Evolutionary conservation across 257 asterid species (phyloP).

Genomic region (Nicotiana noctiflora): DNA sequence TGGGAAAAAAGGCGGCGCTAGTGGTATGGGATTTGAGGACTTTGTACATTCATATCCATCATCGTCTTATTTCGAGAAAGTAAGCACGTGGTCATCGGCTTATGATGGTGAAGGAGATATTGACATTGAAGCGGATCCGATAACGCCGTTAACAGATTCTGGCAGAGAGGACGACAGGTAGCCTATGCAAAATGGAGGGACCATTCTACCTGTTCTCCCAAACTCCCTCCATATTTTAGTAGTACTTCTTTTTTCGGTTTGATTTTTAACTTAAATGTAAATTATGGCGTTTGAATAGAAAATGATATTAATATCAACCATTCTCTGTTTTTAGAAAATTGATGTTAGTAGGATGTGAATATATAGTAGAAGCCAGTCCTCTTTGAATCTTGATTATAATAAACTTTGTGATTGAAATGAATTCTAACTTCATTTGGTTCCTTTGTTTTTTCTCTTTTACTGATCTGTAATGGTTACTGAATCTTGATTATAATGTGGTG

Average conservation of each 20-base stretch:
- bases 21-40: slow-evolving; percentile 19
- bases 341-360: not conserved
- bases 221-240: not conserved
- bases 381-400: not conserved
- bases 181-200: not conserved
- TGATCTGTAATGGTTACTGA: not conserved
- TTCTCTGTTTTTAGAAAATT: not conserved
- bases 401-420: not conserved
- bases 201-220: not conserved
- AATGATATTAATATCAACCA: not conserved
- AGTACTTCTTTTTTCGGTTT: slow-evolving; percentile 2
- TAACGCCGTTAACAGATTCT: slow-evolving; percentile 21
- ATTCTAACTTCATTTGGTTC: not conserved
- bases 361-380: not conserved
- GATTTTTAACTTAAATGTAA: not conserved
- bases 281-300: not conserved
- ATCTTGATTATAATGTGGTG: not conserved
- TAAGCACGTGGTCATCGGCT: slow-evolving; percentile 28
- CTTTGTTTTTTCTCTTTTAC: not conserved
- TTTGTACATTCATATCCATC: slow-evolving; percentile 38
- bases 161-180: slow-evolving; percentile 12
- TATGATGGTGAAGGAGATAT: slow-evolving; percentile 22
- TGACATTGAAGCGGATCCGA: slow-evolving; percentile 39
- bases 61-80: slow-evolving; percentile 43
- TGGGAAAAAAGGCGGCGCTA: slow-evolving; percentile 13